Percentiles rank a stretch among this genome's conserved stretches.
phyloP scores from a whole-genome alignment of 352 stramenopile species.

The Paralagenidium karlingii region DNA sequence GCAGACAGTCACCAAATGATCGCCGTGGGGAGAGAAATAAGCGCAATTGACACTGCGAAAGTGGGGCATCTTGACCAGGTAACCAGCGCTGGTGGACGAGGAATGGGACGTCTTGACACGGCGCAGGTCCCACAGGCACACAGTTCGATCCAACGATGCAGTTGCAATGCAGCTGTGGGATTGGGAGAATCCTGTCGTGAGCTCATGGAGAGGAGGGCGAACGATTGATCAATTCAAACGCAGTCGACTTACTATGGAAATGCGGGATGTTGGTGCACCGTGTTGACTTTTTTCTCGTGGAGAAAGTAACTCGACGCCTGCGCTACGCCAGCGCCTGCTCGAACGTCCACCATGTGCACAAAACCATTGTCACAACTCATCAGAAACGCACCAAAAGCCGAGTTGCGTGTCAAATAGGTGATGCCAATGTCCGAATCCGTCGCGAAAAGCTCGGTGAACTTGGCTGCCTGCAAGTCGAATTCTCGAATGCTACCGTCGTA shows the following conservation, averaged over 20 bases:
- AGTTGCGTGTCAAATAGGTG: constrained; percentile 27
- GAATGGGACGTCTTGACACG: constrained; percentile 21
- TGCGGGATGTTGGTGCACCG: constrained; percentile 55
- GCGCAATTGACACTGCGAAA: constrained; percentile 75
- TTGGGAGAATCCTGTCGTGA: background rate
- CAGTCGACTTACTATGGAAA: constrained; percentile 35
- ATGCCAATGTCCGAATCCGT: constrained; percentile 27
- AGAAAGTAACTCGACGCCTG: constrained; percentile 24
- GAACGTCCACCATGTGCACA: constrained; percentile 38
- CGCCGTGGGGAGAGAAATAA: constrained; percentile 67
- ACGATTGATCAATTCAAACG: background rate
- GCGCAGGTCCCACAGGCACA: constrained; percentile 71
- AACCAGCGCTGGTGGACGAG: constrained; percentile 11
- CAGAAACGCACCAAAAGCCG: constrained; percentile 12
- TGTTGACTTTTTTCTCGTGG: constrained; percentile 83
- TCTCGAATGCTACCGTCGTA: constrained; percentile 56
- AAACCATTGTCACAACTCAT: constrained; percentile 50
- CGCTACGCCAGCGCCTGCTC: constrained; percentile 10
- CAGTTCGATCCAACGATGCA: constrained; percentile 64
- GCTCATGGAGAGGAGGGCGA: background rate
- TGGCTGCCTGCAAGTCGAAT: constrained; percentile 47
- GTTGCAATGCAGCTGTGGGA: constrained; percentile 47
- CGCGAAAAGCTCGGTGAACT: constrained; percentile 43
- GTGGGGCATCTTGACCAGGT: constrained; percentile 45
- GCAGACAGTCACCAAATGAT: constrained; percentile 63